Evolutionary conservation across 75 land plant genomes (phyloP), one percentile per base, ranked within the genome.

Genomic region (Pinus albicaulis): DNA sequence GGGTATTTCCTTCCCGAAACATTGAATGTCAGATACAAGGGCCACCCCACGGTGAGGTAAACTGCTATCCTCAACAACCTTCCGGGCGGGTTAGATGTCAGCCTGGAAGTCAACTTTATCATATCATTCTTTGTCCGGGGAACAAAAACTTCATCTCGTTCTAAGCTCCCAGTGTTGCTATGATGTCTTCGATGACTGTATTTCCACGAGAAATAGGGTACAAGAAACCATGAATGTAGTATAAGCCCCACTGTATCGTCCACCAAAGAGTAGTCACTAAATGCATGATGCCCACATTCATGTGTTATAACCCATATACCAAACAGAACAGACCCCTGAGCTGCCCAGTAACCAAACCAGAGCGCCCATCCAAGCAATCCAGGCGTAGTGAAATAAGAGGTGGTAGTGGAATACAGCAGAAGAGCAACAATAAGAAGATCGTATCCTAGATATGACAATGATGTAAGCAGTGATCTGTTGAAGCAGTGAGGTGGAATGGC

Each of bases 201-300:
- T 71, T 92, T 92, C 92, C 92, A 92, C 0, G 94, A 92, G 81
- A 92, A 92, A 80, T 89, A 92, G 5, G 94, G 94, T 56, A 92
- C 92, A 56, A 92, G 78, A 38, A 90, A 74, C 36, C 55, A 75
- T 2, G 92, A 90, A 66, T 90, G 92, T 59, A 86, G 79, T 64
- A 90, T 59, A 13, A 90, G 76, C 14, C 92, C 92, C 14, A 88
- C 88, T 52, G 36, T 56, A 64, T 76, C 83, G 38, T 82, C 77
- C 20, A 82, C 75, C 22, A 71, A 72, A n/a, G 55, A 58, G 80
- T 71, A 82, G 73, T 72, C 80, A 25, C 77, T 82, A 57, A 72
- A 77, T 59, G 75, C 83, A 55, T 85, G 87, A 73, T 87, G 89
- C 15, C 89, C 89, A 60, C 89, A 87, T 52, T 87, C 89, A 59